Evolutionary conservation across 495 filamentous ascomycete species (phyloP).

Genomic region (Durotheca rogersii): DNA sequence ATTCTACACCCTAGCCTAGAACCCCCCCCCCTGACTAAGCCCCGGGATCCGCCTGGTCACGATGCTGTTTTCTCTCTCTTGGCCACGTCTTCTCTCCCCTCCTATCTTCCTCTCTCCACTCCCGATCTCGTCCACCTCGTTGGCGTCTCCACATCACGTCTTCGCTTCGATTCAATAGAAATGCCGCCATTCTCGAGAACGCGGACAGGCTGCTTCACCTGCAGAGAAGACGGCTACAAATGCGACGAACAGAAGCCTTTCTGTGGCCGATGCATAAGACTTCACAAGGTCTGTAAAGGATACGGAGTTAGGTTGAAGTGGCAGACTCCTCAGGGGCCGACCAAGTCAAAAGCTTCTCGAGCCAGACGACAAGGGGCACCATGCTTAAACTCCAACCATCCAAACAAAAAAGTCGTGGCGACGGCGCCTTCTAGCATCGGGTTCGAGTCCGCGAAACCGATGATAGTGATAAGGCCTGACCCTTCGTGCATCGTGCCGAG

Average conservation of each 20-base stretch:
- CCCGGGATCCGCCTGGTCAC: not conserved
- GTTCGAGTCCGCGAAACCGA: not conserved
- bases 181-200: slow-evolving; percentile 35
- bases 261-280: slow-evolving; percentile 32
- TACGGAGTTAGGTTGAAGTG: slow-evolving; percentile 35
- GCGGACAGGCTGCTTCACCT: slow-evolving; percentile 35
- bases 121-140: not conserved
- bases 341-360: slow-evolving; percentile 15
- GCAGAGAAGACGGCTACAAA: slow-evolving; percentile 37
- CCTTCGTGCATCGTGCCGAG: slow-evolving; percentile 19
- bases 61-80: not conserved
- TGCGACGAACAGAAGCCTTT: slow-evolving; percentile 36
- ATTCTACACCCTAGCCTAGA: too few relatives aligned
- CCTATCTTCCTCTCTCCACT: too few relatives aligned
- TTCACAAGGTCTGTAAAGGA: slow-evolving; percentile 31
- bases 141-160: not conserved
- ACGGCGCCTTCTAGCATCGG: not conserved
- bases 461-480: slow-evolving; percentile 2
- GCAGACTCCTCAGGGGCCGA: slow-evolving; percentile 15
- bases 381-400: too few relatives aligned
- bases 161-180: slow-evolving; percentile 3
- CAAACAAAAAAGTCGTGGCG: not conserved
- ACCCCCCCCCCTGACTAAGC: too few relatives aligned
- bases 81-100: not conserved
- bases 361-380: slow-evolving; percentile 10